A percentile compares a stretch with the other conserved stretches of the same genome.
phyloP scores from a whole-genome alignment of 257 asterid species.

The Ligustrum vulgare region DNA sequence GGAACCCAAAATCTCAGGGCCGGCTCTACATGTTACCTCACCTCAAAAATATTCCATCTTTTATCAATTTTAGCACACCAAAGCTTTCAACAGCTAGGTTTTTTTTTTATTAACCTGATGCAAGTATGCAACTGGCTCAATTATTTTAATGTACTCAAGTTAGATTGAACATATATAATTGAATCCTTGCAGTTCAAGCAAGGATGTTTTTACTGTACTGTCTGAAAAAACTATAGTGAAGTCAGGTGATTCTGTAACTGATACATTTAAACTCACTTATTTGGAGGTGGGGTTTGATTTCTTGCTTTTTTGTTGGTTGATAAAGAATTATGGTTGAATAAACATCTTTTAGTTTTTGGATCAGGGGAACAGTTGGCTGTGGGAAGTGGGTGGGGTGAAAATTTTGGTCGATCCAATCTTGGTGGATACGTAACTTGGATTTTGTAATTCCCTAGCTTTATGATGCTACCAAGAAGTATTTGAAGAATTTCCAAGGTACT shows the following conservation, averaged over 20 bases:
- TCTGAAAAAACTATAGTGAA: slow-evolving; percentile 54
- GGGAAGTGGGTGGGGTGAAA: slow-evolving; percentile 88
- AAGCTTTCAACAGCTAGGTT: slow-evolving; percentile 49
- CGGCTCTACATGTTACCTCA: slow-evolving; percentile 31
- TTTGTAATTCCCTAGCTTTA: slow-evolving; percentile 93
- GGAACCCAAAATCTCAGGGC: no score
- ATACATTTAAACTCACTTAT: slow-evolving; percentile 74
- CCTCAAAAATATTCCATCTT: slow-evolving; percentile 26
- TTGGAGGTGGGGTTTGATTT: slow-evolving; percentile 70
- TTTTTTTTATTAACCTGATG: no score
- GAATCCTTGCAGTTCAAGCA: slow-evolving; percentile 39
- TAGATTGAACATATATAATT: neutral
- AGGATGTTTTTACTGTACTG: slow-evolving; percentile 49
- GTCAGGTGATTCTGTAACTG: slow-evolving; percentile 46
- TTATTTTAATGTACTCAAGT: neutral
- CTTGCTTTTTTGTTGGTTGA: slow-evolving; percentile 17
- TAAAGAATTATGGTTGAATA: neutral
- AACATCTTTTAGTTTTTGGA: slow-evolving; percentile 1
- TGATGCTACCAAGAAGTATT: slow-evolving; percentile 84
- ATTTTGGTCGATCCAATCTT: slow-evolving; percentile 92
- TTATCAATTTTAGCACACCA: slow-evolving; percentile 25
- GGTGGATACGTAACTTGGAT: slow-evolving; percentile 95
- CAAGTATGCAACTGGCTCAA: neutral
- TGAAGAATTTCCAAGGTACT: slow-evolving; percentile 71
- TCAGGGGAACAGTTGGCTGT: slow-evolving; percentile 94